Evolutionary conservation across 1,284 basidiomycete species (phyloP).

Genomic region (Boletellus deceptivus): DNA sequence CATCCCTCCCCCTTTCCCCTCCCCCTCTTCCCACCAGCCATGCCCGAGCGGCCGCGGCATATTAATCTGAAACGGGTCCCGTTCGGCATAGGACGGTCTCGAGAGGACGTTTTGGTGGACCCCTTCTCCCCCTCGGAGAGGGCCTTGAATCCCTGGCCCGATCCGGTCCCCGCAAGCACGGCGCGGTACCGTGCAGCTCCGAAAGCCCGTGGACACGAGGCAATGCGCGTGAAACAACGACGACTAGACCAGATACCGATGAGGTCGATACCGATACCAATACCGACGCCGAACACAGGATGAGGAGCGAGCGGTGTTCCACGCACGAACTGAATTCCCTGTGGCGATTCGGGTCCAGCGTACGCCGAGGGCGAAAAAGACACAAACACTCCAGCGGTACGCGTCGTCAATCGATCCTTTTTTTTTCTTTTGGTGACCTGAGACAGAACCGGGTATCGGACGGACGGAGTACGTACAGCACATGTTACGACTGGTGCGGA

Average conservation of each 20-base stretch:
- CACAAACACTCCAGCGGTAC: neutral
- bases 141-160: neutral
- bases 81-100: neutral
- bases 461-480: neutral
- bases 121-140: neutral
- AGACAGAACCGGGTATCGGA: constrained; percentile 8
- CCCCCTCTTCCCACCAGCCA: neutral
- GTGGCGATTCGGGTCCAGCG: neutral
- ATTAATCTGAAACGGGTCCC: neutral
- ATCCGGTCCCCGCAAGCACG: neutral
- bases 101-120: too few species aligned
- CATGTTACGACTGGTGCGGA: constrained; percentile 3
- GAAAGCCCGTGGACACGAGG: neutral
- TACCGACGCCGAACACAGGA: neutral
- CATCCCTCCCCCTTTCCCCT: neutral
- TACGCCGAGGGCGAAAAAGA: neutral
- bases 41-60: constrained; percentile 5
- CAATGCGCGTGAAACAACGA: constrained; percentile 19
- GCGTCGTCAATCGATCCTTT: neutral
- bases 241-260: neutral
- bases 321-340: neutral
- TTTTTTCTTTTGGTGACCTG: constrained; percentile 5
- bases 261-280: too few species aligned
- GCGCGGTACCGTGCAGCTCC: neutral
- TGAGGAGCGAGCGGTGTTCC: too few species aligned